phyloP scores from a whole-genome alignment of 2,329 filamentous ascomycete species.

The Fusarium equiseti region DNA sequence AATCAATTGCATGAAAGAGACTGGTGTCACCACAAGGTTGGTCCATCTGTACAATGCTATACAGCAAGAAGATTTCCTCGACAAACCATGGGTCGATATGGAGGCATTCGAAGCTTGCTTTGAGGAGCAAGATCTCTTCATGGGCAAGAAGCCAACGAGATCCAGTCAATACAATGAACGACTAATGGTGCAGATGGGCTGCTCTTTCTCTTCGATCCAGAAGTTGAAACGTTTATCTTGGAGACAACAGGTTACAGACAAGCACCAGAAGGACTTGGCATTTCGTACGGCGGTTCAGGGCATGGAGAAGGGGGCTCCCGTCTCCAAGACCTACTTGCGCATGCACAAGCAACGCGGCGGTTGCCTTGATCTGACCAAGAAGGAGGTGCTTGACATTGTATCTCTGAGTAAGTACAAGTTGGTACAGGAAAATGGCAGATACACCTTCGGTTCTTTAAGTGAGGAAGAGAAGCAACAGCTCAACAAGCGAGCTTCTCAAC shows the following conservation, averaged over 20 bases:
- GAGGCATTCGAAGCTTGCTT: constrained; percentile 1
- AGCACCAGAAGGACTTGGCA: background rate
- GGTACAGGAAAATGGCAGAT: background rate
- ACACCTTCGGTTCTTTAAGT: background rate
- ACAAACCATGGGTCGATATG: background rate
- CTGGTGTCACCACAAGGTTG: background rate
- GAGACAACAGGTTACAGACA: background rate
- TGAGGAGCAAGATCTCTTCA: background rate
- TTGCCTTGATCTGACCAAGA: background rate
- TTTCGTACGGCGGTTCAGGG: background rate
- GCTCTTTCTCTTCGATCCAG: background rate
- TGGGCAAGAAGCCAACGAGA: background rate
- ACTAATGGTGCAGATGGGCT: background rate
- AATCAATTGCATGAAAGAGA: background rate
- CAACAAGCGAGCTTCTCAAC: background rate
- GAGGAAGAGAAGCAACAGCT: background rate
- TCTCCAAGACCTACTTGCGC: background rate
- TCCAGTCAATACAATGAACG: background rate
- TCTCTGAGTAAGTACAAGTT: background rate
- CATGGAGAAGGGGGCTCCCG: background rate
- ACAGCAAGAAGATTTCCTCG: background rate
- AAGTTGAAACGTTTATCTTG: background rate
- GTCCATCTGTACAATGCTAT: constrained; percentile 8
- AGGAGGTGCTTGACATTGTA: background rate
- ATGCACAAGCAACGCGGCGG: background rate